These are phyloP conservation scores for Diversispora eburnea DNA, from an alignment of 192 early-diverging fungal genomes.

Conservation along the genomic window DNA sequence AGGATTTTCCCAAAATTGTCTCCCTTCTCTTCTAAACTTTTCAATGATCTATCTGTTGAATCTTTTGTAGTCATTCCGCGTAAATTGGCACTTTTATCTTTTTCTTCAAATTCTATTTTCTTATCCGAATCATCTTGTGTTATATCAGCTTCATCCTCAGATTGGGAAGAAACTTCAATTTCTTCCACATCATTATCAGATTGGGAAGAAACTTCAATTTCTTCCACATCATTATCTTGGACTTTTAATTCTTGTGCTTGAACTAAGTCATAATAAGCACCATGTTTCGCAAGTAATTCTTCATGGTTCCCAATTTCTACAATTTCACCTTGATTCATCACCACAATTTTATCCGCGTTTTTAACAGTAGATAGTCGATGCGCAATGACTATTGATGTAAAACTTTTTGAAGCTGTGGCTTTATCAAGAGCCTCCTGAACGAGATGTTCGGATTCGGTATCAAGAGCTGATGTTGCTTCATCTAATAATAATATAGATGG, in stretches of 20 bases:
- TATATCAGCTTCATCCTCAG: slow-evolving; percentile 8
- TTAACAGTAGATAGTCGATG: slow-evolving; percentile 45
- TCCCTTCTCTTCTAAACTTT: too few relatives aligned
- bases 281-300: slow-evolving; percentile 41
- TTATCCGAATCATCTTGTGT: slow-evolving; percentile 19
- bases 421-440: too few relatives aligned
- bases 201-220: too few relatives aligned
- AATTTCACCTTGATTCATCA: slow-evolving; percentile 4
- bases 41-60: too few relatives aligned
- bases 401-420: too few relatives aligned
- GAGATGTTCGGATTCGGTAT: too few relatives aligned
- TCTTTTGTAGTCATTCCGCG: slow-evolving; percentile 16
- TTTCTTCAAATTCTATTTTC: slow-evolving; percentile 25
- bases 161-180: too few relatives aligned
- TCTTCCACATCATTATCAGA: slow-evolving; percentile 7
- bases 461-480: too few relatives aligned
- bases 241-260: slow-evolving; percentile 56
- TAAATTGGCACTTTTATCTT: slow-evolving; percentile 29
- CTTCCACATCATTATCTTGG: slow-evolving; percentile 17
- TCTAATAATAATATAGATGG: too few relatives aligned
- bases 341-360: slow-evolving; percentile 54
- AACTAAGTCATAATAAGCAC: slow-evolving; percentile 54
- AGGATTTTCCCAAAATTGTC: too few relatives aligned
- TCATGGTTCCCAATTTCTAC: slow-evolving; percentile 43
- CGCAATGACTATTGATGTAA: background rate